These are phyloP conservation scores for Coleophoma cylindrospora DNA, from an alignment of 2,329 filamentous ascomycete genomes.

Conservation along the genomic window DNA sequence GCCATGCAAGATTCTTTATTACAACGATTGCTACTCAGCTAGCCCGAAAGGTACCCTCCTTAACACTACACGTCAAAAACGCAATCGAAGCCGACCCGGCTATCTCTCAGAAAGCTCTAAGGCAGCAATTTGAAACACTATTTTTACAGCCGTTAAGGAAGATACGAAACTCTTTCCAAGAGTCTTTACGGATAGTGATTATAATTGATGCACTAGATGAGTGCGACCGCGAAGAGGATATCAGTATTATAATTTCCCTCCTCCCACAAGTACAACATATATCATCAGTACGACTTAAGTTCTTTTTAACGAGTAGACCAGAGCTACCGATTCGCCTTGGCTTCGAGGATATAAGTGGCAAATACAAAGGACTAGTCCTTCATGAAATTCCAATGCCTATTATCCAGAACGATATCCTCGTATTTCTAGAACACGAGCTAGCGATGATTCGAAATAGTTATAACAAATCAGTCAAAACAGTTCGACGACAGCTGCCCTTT, in stretches of 20 bases:
- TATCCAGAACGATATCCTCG: constrained; percentile 31
- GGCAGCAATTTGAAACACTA: constrained; percentile 36
- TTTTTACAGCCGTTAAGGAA: constrained; percentile 25
- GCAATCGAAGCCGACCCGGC: constrained; percentile 26
- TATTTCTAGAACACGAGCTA: constrained; percentile 28
- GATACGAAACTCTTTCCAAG: neutral
- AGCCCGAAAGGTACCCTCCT: constrained; percentile 17
- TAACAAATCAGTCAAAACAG: neutral
- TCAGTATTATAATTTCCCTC: constrained; percentile 24
- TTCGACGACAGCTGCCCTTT: too few species aligned
- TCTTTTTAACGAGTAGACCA: constrained; percentile 38
- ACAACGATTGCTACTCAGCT: constrained; percentile 34
- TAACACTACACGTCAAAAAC: constrained; percentile 21
- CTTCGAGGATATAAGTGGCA: constrained; percentile 23
- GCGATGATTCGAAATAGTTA: constrained; percentile 14
- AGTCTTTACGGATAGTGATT: constrained; percentile 9
- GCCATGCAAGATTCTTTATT: constrained; percentile 30
- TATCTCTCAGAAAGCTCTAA: constrained; percentile 22
- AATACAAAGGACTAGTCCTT: constrained; percentile 28
- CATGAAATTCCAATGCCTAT: constrained; percentile 27
- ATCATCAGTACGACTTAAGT: constrained; percentile 16
- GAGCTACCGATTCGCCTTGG: constrained; percentile 32
- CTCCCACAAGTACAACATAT: constrained; percentile 13
- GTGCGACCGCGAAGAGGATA: constrained; percentile 26
- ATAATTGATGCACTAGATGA: constrained; percentile 32